Base-by-base conservation (phyloP, 2,329 filamentous ascomycete genomes). In the Fusarium compactum region DNA sequence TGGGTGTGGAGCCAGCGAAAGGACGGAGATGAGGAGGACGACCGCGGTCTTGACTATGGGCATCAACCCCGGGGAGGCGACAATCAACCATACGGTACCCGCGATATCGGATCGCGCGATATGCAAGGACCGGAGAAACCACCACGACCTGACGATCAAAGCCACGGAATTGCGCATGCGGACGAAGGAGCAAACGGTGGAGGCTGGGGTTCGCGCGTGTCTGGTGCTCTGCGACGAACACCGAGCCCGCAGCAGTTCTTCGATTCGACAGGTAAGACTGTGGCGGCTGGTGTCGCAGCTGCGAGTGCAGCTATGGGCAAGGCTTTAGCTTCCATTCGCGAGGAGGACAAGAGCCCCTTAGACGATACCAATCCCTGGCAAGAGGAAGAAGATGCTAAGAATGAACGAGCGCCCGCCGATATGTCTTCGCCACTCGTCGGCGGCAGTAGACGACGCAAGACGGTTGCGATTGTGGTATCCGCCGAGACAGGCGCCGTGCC, bases 1-100 rank as follows among this genome's bases (percentile, higher is more conserved):
- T 98, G 95, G 95, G 89, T 95, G 65, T 97, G 94, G 94, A 97
- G 92, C 79, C 94, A 97, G 82, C 91, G 93, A 76, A 89, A 87
- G 76, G 91, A 92, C 71, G 88, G 91, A 62, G 91, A 93, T 56
- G 91, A 94, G 29, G 87, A 90, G 56, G 62, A 71, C 52, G 87
- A 89, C 58, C 82, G 83, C 74, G 84, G 84, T 65, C 79, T 85
- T 67, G 83, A 84, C 78, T 83, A 83, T 69, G 80, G 79, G 62
- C 79, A 79, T 67, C 79, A 85, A 62, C 85, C 87, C 73, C 87
- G 87, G 58, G 84, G 87, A 62, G 85, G 85, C 67, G 85, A 85
- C 71, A 86, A 86, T 72, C 82, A 84, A 22, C 77, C 83, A 12
- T 87, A 85, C 73, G 86, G 83, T 70, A 81, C 78, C 14, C 55